phyloP scores from a whole-genome alignment of 345 rosid species.

The Euphorbia lathyris region DNA sequence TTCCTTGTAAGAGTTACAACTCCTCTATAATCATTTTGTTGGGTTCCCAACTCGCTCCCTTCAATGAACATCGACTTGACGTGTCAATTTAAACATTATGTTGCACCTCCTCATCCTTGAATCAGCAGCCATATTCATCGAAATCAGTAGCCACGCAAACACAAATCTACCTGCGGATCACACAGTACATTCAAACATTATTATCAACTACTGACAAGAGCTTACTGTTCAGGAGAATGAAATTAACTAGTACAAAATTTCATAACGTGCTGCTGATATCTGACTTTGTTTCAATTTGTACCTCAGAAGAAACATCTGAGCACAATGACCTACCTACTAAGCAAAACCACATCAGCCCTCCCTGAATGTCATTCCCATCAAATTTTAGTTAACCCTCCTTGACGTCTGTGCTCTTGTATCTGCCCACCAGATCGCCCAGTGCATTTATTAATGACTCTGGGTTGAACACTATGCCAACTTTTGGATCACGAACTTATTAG shows the following conservation, averaged over 20 bases:
- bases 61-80: too few species aligned
- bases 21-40: too few species aligned
- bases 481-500: slow-evolving; percentile 48
- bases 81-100: too few species aligned
- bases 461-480: slow-evolving; percentile 60
- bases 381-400: too few species aligned
- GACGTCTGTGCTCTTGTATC: slow-evolving; percentile 17
- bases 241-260: not conserved
- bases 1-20: too few species aligned
- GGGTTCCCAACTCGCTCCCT: too few species aligned
- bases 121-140: not conserved
- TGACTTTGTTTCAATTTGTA: not conserved
- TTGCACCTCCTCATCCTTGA: too few species aligned
- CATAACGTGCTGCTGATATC: not conserved
- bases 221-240: not conserved
- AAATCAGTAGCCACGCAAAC: not conserved
- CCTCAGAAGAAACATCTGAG: not conserved
- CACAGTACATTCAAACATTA: not conserved
- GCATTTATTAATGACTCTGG: slow-evolving; percentile 62
- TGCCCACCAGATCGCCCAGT: slow-evolving; percentile 45
- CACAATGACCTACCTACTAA: not conserved
- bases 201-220: not conserved
- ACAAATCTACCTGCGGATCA: not conserved
- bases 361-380: not conserved
- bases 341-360: not conserved